Evolutionary conservation across 176 grass and related monocot genomes (phyloP).

Genomic region (Avena atlantica): DNA sequence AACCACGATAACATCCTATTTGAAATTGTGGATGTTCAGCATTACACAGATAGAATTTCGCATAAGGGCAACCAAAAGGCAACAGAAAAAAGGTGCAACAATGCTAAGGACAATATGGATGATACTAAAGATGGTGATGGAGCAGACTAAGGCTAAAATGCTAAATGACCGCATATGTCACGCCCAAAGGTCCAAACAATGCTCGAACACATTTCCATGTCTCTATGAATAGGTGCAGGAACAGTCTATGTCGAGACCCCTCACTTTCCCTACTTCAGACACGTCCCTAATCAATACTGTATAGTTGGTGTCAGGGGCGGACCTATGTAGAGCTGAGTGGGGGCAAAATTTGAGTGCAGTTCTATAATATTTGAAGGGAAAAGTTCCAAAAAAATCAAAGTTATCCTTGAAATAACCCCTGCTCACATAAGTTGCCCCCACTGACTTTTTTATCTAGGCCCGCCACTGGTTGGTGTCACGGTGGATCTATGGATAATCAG

Average conservation of each 20-base stretch:
- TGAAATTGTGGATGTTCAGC: not conserved
- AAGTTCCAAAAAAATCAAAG: no score
- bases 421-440: not conserved
- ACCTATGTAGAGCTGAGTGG: no score
- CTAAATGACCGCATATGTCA: no score
- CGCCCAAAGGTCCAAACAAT: not conserved
- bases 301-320: no score
- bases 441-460: no score
- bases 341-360: no score
- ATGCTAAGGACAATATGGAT: not conserved
- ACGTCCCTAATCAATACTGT: no score
- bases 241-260: not conserved
- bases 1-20: not conserved
- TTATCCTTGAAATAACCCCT: no score
- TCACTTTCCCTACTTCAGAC: no score
- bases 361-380: not conserved
- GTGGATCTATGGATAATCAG: not conserved
- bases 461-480: no score
- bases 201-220: not conserved
- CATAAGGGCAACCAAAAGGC: not conserved
- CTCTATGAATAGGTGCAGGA: conserved; percentile 5
- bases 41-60: no score
- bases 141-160: not conserved
- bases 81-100: not conserved
- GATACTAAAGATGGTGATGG: not conserved